These are phyloP conservation scores for Yarrowia phangngaensis DNA, from an alignment of 805 yeast species.

Conservation along the genomic window DNA sequence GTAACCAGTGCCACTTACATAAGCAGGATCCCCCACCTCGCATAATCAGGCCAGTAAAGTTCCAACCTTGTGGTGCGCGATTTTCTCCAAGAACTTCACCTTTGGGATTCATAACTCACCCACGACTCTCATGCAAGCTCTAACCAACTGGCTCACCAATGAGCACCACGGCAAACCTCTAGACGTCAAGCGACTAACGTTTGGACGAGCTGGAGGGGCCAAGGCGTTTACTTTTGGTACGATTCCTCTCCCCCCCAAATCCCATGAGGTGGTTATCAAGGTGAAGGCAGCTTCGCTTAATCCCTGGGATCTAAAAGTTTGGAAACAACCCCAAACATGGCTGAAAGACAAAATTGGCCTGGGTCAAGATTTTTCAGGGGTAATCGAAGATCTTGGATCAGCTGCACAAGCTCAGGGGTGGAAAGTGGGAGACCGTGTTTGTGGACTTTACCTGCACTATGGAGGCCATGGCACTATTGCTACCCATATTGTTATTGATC, in stretches of 20 bases:
- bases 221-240: constrained; percentile 50
- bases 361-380: constrained; percentile 70
- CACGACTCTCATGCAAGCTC: constrained; percentile 14
- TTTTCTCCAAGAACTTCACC: too few species aligned
- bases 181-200: constrained; percentile 32
- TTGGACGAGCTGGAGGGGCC: constrained; percentile 27
- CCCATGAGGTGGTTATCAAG: constrained; percentile 52
- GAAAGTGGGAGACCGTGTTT: constrained; percentile 58
- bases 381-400: constrained; percentile 53
- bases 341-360: constrained; percentile 55
- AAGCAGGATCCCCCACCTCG: too few species aligned
- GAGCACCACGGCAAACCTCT: constrained; percentile 19
- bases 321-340: constrained; percentile 46
- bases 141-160: constrained; percentile 16
- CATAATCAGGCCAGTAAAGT: too few species aligned
- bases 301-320: constrained; percentile 61
- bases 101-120: too few species aligned
- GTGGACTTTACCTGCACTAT: constrained; percentile 55
- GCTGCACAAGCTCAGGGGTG: constrained; percentile 39
- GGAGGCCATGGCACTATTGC: constrained; percentile 56
- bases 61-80: too few species aligned
- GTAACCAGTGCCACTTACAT: too few species aligned
- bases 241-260: constrained; percentile 48
- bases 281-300: constrained; percentile 58
- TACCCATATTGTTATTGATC: constrained; percentile 54